Evolutionary conservation across 2,329 filamentous ascomycete species (phyloP), one percentile per base, ranked within the genome.

Genomic region (Colletotrichum coccodes): DNA sequence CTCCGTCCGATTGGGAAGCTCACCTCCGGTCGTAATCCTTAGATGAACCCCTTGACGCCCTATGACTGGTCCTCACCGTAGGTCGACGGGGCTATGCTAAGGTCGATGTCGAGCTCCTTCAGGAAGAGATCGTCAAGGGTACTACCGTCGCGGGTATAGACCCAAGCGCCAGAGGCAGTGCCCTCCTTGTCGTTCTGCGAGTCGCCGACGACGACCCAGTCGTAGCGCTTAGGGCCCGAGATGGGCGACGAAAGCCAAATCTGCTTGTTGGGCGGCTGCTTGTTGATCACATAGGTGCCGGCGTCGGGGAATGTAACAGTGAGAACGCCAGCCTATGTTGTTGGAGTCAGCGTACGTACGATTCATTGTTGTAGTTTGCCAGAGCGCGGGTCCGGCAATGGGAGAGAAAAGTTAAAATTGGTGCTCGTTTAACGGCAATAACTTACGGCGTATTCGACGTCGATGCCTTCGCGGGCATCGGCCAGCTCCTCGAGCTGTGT

Each of bases 261-360:
- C 79, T 92, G 96, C 85, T 94, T 96, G 86, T 98, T 98, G 23
- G 95, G 94, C 0, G 96, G 96, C 80, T 99, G 96, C 82, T 99
- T 99, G 88, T 99, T 99, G 82, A 99, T 88, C 69, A 99, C 93
- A 78, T 97, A 99, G 34, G 90, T 95, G 71, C 95, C 94, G 58
- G 89, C 84, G 14, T 86, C 83, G 1, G 90, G 89, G 74, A 93
- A 89, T 7, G 83, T 86, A 75, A 98, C 85, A 71, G 91, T 94
- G 74, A 98, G 86, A 64, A 98, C 94, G 63, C 96, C 95, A 61
- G 94, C 89, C 95, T 98, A 75, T 52, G 16, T 34, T 4, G 3
- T 8, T 6, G 3, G 11, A 44, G 34, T 64, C 46, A 64, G 34
- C 38, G 26, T 53, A 60, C 23, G 34, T 50, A 18, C 8, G 16